A percentile compares a stretch with the other conserved stretches of the same genome.
Conservation (phyloP, 2,329 filamentous ascomycete genomes). For the Aspergillus sp. region DNA sequence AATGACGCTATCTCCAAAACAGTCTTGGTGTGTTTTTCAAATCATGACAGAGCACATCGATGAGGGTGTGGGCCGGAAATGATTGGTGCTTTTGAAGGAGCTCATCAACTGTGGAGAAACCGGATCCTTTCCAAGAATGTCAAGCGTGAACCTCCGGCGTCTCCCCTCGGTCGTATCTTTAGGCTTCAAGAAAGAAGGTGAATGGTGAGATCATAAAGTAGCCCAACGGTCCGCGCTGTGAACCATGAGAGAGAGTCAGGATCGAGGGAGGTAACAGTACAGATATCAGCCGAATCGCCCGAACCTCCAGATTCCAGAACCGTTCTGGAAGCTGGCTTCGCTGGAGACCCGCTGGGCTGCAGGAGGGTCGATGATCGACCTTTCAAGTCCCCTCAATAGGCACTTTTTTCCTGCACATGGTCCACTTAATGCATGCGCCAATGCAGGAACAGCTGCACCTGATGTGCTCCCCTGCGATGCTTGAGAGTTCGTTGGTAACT, state of each 20-base stretch:
- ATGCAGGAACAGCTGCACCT: conserved; percentile 8
- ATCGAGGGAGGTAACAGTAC: no score
- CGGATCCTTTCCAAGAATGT: neutral
- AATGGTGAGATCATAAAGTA: neutral
- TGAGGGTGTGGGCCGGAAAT: neutral
- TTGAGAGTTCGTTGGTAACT: neutral
- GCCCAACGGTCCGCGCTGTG: conserved; percentile 9
- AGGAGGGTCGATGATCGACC: conserved; percentile 5
- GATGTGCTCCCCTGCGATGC: neutral
- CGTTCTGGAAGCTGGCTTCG: conserved; percentile 9
- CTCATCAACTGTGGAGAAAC: neutral
- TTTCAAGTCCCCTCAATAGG: neutral
- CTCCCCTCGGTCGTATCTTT: neutral
- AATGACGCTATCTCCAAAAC: neutral
- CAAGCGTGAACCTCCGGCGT: no score
- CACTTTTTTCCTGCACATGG: conserved; percentile 1
- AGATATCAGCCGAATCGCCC: neutral
- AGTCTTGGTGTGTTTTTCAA: neutral
- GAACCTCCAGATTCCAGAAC: conserved; percentile 13
- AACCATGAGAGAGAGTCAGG: conserved; percentile 8
- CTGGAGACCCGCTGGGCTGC: conserved; percentile 8
- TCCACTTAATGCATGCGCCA: conserved; percentile 5
- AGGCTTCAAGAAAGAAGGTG: neutral
- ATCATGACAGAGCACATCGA: neutral
- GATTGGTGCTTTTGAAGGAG: neutral